A percentile compares a stretch with the other conserved stretches of the same genome.
These are phyloP conservation scores for Posidonia australis DNA, from an alignment of 106 monocot species.

Conservation along the genomic window DNA sequence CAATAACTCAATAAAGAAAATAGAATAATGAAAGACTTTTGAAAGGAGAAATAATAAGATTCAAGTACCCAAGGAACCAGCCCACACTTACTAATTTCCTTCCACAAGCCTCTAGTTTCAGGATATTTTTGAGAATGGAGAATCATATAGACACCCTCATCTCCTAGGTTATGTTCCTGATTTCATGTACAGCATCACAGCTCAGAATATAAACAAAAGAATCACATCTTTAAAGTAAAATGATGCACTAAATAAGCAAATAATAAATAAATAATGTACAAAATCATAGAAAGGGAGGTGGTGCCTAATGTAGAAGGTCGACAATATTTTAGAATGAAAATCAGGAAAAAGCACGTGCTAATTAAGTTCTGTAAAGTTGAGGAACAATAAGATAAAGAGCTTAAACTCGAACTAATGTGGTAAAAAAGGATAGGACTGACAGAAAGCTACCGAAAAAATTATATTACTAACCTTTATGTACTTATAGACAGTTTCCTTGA, in stretches of 20 bases:
- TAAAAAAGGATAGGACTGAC: no score
- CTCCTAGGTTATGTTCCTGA: conserved; percentile 35
- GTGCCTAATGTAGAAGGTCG: no score
- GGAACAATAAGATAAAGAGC: no score
- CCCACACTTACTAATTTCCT: conserved; percentile 29
- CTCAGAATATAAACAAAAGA: not conserved
- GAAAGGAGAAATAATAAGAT: not conserved
- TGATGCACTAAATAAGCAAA: not conserved
- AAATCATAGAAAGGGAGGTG: not conserved
- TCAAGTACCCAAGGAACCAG: not conserved
- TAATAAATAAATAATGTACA: not conserved
- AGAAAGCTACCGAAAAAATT: no score
- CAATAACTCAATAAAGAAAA: no score
- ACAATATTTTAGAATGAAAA: no score
- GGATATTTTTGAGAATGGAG: conserved; percentile 7
- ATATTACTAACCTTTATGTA: not conserved
- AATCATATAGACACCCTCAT: conserved; percentile 33
- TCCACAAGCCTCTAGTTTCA: conserved; percentile 29
- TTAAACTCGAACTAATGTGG: no score
- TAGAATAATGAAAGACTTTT: not conserved
- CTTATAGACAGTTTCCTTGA: conserved; percentile 2
- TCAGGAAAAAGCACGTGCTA: no score
- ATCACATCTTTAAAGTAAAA: conserved; percentile 1
- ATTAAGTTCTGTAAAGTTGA: no score
- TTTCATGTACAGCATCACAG: conserved; percentile 11